Percentiles rank a stretch among this genome's conserved stretches.
Conservation (phyloP, 768 basidiomycete species). For the Leccinum ochraceum region DNA sequence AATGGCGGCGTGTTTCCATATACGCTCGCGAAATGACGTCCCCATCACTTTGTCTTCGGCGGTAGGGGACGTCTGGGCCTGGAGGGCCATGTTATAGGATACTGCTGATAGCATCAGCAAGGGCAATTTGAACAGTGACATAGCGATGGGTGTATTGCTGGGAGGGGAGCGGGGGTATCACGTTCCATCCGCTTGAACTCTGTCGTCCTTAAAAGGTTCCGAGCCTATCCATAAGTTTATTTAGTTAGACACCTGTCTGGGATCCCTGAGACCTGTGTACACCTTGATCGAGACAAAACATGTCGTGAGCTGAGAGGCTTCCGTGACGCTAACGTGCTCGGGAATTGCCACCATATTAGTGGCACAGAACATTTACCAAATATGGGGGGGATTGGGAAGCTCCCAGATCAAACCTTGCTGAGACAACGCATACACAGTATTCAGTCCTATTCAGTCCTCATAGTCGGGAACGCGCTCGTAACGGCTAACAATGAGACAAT, state of each 20-base stretch:
- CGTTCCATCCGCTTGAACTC: neutral
- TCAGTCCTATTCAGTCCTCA: neutral
- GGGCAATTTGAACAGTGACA: conserved; percentile 12
- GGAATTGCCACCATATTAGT: neutral
- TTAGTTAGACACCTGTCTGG: neutral
- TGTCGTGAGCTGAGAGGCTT: neutral
- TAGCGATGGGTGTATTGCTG: neutral
- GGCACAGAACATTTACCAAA: neutral
- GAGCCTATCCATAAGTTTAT: neutral
- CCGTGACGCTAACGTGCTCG: neutral
- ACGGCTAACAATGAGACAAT: neutral
- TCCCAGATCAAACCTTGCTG: neutral
- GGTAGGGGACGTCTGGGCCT: neutral
- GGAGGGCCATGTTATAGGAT: conserved; percentile 8
- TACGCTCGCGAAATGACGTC: conserved; percentile 1
- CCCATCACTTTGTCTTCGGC: conserved; percentile 10
- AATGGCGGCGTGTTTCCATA: conserved; percentile 4
- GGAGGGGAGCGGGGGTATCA: neutral
- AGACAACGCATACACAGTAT: neutral
- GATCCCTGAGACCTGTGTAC: neutral
- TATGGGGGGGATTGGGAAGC: neutral
- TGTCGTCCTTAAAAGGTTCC: neutral
- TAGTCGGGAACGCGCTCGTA: neutral
- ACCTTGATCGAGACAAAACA: neutral
- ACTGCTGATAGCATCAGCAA: conserved; percentile 10